Evolutionary conservation across 805 yeast species (phyloP), one percentile per base, ranked within the genome.

Genomic region (Kazachstania viticola): DNA sequence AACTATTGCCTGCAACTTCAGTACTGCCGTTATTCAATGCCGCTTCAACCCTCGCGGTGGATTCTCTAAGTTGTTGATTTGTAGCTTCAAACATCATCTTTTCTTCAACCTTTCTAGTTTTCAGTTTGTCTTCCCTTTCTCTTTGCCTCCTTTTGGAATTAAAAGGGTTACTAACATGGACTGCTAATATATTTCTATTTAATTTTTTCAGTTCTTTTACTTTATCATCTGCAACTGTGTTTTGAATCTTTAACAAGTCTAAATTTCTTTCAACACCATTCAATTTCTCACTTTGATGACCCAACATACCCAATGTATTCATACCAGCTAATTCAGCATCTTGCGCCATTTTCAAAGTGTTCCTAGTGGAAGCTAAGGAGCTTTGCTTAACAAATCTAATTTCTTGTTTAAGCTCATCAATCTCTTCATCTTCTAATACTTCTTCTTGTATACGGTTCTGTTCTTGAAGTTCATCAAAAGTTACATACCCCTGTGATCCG

Each of bases 261-360:
- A 88, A 61, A 41, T 77, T 76, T 40, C 70, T 71, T 53, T 88
- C 95, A 14, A 85, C 75, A 45, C 72, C 73, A 53, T 77, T 80
- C 40, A 91, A 62, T 29, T 81, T 67, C 51, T 85, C 95, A 34
- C 88, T 75, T 54, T 91, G 97, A 9, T 84, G 71, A 15, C 97
- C 96, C 30, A 91, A 67, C 73, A 82, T 74, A 16, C 95, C 95
- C 41, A 87, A 58, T 0, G 96, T 79, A 51, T 87, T 85, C 36
- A 75, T 62, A 17, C 84, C 88, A 5, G 77, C 65, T 35, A 68
- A 70, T 46, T 78, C 84, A 1, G 87, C 84, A 36, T 76, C 77
- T 33, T 70, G 67, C 2, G 82, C 79, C 61, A 73, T 64, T 33
- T 69, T 68, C 21, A 91, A 60, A 1, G 93, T 84, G 47, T 84